Base-by-base conservation (phyloP, 2,329 filamentous ascomycete genomes). In the Pyrenochaeta sp. region DNA sequence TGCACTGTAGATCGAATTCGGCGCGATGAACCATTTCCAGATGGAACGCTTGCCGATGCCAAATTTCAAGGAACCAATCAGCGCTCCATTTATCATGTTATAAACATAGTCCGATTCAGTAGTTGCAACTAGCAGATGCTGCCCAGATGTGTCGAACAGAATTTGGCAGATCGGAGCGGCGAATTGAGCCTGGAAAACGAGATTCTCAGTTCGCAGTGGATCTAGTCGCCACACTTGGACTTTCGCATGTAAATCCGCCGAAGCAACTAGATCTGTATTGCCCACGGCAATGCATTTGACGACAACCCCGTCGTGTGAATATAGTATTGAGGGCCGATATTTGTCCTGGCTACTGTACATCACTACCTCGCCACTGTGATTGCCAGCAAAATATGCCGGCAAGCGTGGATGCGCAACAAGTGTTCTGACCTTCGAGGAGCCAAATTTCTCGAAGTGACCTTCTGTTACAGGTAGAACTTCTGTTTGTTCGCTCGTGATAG, bases 381-480 rank as follows among this genome's bases (percentile, higher is more conserved):
- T 50, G 36, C 48, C 36, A 4, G 48, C 36, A 28, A 50, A 42
- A 39, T 24, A 40, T 24, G 36, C 9, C 5, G 48, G 48, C 12
- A 15, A 25, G 36, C 12, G 27, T 40, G 48, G 36, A 42, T 50
- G 48, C 12, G 48, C 48, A 34, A 40, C 24, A 13, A 50, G 28
- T 12, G 48, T 50, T 10, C 24, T 50, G 34, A 50, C 30, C 25
- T 50, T 42, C 10, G 48, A 50, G 36, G 48, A 22, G 13, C 42
- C 34, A 25, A 40, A 50, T 12, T 25, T 50, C 24, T 50, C 48
- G n/a, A 50, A 50, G 13, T 50, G 48, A 28, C 48, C 48, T 50
- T 50, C 48, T 5, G 48, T 50, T 30, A 50, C 48, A n/a, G 48
- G 48, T 24, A 50, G 15, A 42, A 50, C 48, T 13, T 34, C 19